Conservation (phyloP, 805 yeast genomes). For the Sugiyamaella chiloensis region DNA sequence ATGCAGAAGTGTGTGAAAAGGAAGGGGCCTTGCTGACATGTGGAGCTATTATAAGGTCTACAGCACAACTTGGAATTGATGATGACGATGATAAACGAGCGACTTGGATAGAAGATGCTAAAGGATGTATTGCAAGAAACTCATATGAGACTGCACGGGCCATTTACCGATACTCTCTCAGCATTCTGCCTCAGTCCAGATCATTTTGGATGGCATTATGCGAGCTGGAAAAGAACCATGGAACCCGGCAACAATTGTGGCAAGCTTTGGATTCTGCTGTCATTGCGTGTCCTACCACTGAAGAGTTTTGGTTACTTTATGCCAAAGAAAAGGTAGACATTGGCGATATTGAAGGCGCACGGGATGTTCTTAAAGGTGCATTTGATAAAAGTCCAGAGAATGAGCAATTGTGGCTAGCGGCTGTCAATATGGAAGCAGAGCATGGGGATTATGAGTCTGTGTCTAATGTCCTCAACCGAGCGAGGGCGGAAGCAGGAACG, state of each 20-base stretch:
- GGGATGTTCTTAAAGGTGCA: conserved; percentile 50
- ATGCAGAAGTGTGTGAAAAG: conserved; percentile 52
- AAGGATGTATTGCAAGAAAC: conserved; percentile 27
- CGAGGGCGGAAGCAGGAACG: conserved; percentile 39
- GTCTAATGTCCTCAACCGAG: conserved; percentile 38
- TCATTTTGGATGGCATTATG: conserved; percentile 27
- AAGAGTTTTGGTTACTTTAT: conserved; percentile 59
- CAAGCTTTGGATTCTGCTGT: conserved; percentile 54
- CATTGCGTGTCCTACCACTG: conserved; percentile 45
- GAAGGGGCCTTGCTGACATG: conserved; percentile 48
- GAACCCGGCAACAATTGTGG: conserved; percentile 34
- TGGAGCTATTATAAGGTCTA: conserved; percentile 48
- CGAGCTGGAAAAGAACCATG: conserved; percentile 31
- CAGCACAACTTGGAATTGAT: conserved; percentile 37
- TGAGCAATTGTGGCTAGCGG: conserved; percentile 66
- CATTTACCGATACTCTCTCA: conserved; percentile 46
- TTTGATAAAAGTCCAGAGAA: conserved; percentile 41
- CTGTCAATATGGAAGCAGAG: conserved; percentile 59
- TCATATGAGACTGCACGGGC: conserved; percentile 42
- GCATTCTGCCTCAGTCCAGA: conserved; percentile 43
- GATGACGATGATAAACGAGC: conserved; percentile 30
- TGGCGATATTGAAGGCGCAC: conserved; percentile 49
- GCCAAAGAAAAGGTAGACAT: conserved; percentile 66
- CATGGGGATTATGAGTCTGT: conserved; percentile 39
- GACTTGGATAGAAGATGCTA: conserved; percentile 40